These are phyloP conservation scores for Gremmenia infestans DNA, from an alignment of 2,329 filamentous ascomycete genomes.

Conservation along the genomic window DNA sequence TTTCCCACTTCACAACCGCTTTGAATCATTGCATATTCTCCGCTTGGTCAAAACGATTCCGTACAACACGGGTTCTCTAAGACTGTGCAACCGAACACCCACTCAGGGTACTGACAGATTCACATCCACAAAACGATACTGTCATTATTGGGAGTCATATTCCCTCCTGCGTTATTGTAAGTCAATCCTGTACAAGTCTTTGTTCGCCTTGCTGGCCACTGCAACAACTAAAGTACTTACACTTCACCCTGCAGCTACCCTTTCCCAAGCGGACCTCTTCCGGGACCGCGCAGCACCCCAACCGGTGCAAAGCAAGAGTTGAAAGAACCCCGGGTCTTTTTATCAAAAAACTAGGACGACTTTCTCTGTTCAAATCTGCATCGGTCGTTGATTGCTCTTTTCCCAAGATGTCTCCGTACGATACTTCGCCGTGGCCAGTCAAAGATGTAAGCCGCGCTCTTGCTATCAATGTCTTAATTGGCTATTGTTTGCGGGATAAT, in stretches of 20 bases:
- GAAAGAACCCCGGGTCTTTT: not conserved
- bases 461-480: not conserved
- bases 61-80: not conserved
- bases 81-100: not conserved
- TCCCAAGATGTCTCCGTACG: constrained; percentile 38
- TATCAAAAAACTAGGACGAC: not conserved
- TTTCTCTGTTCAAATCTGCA: not conserved
- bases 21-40: not conserved
- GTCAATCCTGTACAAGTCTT: not conserved
- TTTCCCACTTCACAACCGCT: not conserved
- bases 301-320: constrained; percentile 3
- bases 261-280: constrained; percentile 8
- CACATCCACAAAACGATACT: not conserved
- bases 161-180: not conserved
- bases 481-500: not conserved
- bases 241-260: constrained; percentile 18
- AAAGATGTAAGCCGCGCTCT: constrained; percentile 39
- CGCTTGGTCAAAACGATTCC: not conserved
- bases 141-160: not conserved
- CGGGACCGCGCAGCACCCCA: constrained; percentile 14
- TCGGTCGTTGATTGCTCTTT: not conserved
- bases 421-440: constrained; percentile 45
- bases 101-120: not conserved
- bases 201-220: not conserved
- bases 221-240: constrained; percentile 10